These are phyloP conservation scores for Zopfia rhizophila DNA, from an alignment of 2,329 filamentous ascomycete species.

Conservation along the genomic window DNA sequence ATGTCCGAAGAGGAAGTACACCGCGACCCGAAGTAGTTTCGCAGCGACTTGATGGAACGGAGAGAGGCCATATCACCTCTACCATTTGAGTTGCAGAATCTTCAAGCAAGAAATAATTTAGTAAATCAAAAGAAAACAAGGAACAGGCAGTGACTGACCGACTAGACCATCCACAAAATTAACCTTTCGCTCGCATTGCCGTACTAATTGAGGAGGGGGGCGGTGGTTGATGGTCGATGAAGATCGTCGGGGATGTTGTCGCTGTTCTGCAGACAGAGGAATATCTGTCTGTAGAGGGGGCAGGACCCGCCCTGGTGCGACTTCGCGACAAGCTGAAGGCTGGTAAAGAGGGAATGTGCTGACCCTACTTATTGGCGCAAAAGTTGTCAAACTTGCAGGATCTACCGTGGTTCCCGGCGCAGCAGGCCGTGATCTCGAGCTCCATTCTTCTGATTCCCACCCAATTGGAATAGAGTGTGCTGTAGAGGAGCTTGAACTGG, in stretches of 20 bases:
- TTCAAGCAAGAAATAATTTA: conserved; percentile 57
- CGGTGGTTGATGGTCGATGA: conserved; percentile 67
- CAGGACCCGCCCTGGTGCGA: conserved; percentile 38
- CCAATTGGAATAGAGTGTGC: conserved; percentile 67
- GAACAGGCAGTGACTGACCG: conserved; percentile 73
- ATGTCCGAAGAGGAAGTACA: conserved; percentile 89
- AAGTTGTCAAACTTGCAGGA: conserved; percentile 31
- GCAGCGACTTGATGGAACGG: conserved; percentile 79
- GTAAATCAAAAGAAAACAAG: conserved; percentile 47
- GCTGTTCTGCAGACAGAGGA: conserved; percentile 68
- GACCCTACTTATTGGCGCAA: conserved; percentile 47
- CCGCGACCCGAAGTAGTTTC: conserved; percentile 74
- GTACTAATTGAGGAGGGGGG: conserved; percentile 78
- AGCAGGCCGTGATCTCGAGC: conserved; percentile 32
- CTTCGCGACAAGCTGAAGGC: conserved; percentile 51
- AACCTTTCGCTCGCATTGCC: conserved; percentile 90
- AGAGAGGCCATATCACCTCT: conserved; percentile 95
- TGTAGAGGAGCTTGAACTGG: conserved; percentile 71
- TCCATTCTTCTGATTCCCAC: conserved; percentile 54
- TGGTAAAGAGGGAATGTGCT: conserved; percentile 51
- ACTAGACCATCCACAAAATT: conserved; percentile 97
- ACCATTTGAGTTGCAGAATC: conserved; percentile 98
- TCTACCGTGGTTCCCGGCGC: conserved; percentile 35
- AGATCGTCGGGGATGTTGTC: conserved; percentile 69
- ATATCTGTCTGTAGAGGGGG: conserved; percentile 49